Base-by-base conservation (phyloP, 1,284 basidiomycete species). In the Vanrija humicola region DNA sequence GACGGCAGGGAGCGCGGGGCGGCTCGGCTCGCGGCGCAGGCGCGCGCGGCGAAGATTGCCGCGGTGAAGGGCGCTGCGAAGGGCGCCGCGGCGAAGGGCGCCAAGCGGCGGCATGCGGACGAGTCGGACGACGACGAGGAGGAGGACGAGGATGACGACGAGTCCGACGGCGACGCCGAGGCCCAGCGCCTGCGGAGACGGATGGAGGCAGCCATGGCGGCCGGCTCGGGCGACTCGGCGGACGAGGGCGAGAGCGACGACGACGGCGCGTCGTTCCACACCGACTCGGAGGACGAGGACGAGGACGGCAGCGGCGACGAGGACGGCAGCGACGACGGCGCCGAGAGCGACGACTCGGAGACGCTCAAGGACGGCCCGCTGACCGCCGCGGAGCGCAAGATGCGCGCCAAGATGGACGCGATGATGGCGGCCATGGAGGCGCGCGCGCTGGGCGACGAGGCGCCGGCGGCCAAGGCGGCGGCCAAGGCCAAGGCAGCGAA, bases 361-460 rank as follows among this genome's bases (percentile, higher is more conserved):
- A 55, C 39, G 47, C 69, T 38, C 38, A 45, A 16, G 6, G 65
- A 65, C n/a, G 58, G 65, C 7, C 65, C 63, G 1, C 54, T 70
- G 2, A 61, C 67, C 40, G 52, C 54, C 9, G 48, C 53, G 19
- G 62, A 61, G 23, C 59, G 56, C 38, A 46, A 46, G 9, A 50
- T 64, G 43, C 64, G 65, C 38, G 60, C 52, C 23, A 45, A 55
- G 42, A 72, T 72, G 68, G 67, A 72, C 63, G 64, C 61, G 23
- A 62, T 62, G 57, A 59, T 62, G 52, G 56, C 61, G 6, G 66
- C 66, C 46, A 72, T 72, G 70, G 67, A 70, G 49, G 59, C 63
- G 56, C 64, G 66, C 15, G 70, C 67, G 28, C 44, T 52, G 38
- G 59, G 56, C 26, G 49, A 55, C 39, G 46, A 40, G 40, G 50